A percentile compares a stretch with the other conserved stretches of the same genome.
Conservation (phyloP, 805 yeast genomes). For the Saccharomycopsis microspora region DNA sequence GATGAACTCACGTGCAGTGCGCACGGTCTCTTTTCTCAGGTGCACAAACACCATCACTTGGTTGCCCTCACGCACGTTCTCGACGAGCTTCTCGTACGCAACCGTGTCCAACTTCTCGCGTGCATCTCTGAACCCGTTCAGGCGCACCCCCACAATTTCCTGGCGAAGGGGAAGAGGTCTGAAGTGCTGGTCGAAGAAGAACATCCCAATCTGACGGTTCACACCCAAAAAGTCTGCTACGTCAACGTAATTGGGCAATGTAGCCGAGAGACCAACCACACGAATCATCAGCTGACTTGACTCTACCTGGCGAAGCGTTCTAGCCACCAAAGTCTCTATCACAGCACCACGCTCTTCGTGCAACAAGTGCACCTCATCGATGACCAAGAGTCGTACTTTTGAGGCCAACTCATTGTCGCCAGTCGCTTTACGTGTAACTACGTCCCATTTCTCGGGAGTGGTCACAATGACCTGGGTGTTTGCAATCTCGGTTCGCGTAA, state of each 20-base stretch:
- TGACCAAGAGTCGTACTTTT: slow-evolving; percentile 75
- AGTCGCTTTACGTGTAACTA: slow-evolving; percentile 84
- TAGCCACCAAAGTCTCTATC: slow-evolving; percentile 86
- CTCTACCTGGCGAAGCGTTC: slow-evolving; percentile 92
- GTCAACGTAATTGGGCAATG: slow-evolving; percentile 82
- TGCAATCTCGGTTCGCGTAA: slow-evolving; percentile 67
- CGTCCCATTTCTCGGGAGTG: slow-evolving; percentile 97
- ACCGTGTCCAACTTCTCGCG: slow-evolving; percentile 65
- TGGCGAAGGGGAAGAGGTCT: slow-evolving; percentile 92
- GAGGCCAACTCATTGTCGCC: slow-evolving; percentile 81
- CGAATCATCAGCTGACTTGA: slow-evolving; percentile 88
- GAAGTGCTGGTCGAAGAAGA: slow-evolving; percentile 85
- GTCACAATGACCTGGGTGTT: slow-evolving; percentile 85
- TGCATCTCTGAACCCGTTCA: slow-evolving; percentile 62
- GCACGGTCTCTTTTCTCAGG: slow-evolving; percentile 85
- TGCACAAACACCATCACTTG: slow-evolving; percentile 98
- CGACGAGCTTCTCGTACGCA: slow-evolving; percentile 64
- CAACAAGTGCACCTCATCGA: slow-evolving; percentile 92
- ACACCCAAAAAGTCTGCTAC: slow-evolving; percentile 94
- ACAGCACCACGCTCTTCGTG: slow-evolving; percentile 99
- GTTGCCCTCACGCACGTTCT: slow-evolving; percentile 54
- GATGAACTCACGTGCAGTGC: slow-evolving; percentile 65
- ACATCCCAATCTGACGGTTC: slow-evolving; percentile 82
- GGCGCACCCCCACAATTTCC: slow-evolving; percentile 75
- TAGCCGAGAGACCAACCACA: slow-evolving; percentile 90